Conservation (phyloP, 805 yeast species). For the Starmerella sp. region DNA sequence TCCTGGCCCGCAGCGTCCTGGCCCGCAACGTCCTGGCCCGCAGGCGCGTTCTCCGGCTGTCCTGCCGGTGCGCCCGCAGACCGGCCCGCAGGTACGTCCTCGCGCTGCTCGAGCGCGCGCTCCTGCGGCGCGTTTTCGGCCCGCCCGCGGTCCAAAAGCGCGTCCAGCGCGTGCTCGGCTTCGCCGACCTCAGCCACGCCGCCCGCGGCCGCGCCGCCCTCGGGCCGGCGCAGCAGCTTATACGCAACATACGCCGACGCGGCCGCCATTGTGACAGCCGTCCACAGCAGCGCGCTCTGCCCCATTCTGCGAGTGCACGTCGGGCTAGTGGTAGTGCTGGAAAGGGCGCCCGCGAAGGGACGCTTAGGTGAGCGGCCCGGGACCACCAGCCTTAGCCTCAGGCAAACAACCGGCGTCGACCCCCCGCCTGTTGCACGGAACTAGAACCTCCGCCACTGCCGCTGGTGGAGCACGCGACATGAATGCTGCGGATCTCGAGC, state of each 20-base stretch:
- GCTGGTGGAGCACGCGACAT: constrained; percentile 1
- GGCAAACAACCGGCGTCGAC: background rate
- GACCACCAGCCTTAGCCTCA: background rate
- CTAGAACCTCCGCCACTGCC: background rate
- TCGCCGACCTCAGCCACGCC: constrained; percentile 8
- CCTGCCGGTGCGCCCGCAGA: no score
- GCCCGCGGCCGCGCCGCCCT: no score
- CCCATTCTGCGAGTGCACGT: no score
- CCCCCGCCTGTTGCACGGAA: background rate
- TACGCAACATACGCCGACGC: background rate
- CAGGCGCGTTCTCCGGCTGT: no score
- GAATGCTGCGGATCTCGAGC: constrained; percentile 13
- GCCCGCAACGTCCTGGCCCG: no score
- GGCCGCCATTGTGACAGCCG: background rate
- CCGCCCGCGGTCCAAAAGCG: background rate
- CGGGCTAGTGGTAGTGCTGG: background rate
- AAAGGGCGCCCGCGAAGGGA: background rate
- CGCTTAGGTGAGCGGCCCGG: background rate
- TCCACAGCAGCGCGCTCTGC: background rate
- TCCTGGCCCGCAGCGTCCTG: no score
- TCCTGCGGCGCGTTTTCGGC: background rate
- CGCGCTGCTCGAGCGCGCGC: background rate
- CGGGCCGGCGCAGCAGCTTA: background rate
- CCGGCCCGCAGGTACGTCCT: background rate
- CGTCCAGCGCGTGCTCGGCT: background rate